Evolutionary conservation across 179 eudicot genomes (phyloP).

Genomic region (Nepenthes alata): DNA sequence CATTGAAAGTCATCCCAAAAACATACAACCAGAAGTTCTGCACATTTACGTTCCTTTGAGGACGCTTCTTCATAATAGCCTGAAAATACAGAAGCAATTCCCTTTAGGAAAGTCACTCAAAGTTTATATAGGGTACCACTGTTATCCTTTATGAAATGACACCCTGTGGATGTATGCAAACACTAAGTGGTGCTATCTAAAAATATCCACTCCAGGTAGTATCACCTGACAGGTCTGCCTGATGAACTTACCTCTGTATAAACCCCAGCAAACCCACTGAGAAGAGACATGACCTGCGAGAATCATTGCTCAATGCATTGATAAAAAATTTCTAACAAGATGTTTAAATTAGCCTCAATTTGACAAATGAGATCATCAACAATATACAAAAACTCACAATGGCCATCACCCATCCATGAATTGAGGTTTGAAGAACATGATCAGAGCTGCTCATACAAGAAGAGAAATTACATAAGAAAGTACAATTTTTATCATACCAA

Average conservation of each 20-base stretch:
- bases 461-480: conserved; percentile 4
- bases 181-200: too few species aligned
- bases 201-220: conserved; percentile 2
- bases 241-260: conserved; percentile 74
- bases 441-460: conserved; percentile 62
- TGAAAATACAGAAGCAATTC: conserved; percentile 19
- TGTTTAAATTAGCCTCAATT: neutral
- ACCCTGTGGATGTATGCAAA: too few species aligned
- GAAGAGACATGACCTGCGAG: conserved; percentile 89
- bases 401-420: conserved; percentile 98
- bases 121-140: too few species aligned
- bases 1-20: conserved; percentile 97
- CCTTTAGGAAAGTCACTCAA: conserved; percentile 1
- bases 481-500: neutral
- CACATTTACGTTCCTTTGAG: conserved; percentile 94
- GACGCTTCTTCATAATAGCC: conserved; percentile 94
- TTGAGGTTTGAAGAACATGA: conserved; percentile 83
- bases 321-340: neutral
- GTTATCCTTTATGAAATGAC: too few species aligned
- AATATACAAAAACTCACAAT: conserved; percentile 52
- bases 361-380: neutral
- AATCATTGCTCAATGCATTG: conserved; percentile 2
- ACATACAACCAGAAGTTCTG: conserved; percentile 97
- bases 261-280: conserved; percentile 99
- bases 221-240: conserved; percentile 1